Conservation (phyloP, 2,329 filamentous ascomycete genomes). For the Colletotrichum gigasporum region DNA sequence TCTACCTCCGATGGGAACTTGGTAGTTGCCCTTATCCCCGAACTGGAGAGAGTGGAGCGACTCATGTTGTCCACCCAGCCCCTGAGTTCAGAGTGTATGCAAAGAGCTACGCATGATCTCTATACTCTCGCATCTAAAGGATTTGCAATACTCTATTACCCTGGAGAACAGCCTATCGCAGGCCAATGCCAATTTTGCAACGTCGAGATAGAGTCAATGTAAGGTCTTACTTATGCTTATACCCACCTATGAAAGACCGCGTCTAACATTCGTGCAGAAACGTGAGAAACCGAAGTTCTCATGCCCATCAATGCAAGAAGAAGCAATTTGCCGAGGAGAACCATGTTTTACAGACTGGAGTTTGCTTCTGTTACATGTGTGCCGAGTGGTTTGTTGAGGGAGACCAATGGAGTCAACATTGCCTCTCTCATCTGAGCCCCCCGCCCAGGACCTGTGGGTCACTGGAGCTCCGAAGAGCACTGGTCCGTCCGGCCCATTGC, state of each 20-base stretch:
- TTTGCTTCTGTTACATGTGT: neutral
- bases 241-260: neutral
- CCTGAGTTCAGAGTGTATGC: neutral
- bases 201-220: neutral
- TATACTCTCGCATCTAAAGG: neutral
- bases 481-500: neutral
- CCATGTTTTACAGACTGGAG: neutral
- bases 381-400: neutral
- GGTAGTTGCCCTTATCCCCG: neutral
- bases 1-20: neutral
- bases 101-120: neutral
- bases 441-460: neutral
- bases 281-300: neutral
- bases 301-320: neutral
- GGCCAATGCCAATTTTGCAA: neutral
- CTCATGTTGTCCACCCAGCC: neutral
- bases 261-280: neutral
- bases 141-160: neutral
- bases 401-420: neutral
- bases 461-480: neutral
- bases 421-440: neutral
- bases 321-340: neutral
- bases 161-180: neutral
- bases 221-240: neutral
- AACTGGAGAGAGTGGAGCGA: neutral